Conservation (phyloP, 208 protist genomes). For the Trypanosoma congolense region DNA sequence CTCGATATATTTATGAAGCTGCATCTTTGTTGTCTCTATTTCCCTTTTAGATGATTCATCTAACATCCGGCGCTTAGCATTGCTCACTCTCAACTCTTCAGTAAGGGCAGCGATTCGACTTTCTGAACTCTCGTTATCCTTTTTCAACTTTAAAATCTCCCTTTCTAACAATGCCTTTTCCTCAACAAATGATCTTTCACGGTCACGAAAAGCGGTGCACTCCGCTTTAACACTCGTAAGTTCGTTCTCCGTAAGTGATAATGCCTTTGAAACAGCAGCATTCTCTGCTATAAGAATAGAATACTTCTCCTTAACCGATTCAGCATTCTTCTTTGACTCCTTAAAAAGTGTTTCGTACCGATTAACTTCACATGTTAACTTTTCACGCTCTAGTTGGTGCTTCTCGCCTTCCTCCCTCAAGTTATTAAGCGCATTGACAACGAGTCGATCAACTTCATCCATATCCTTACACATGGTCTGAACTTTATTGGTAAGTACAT, state of each 20-base stretch:
- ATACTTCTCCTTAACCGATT: constrained; percentile 15
- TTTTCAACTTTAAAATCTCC: constrained; percentile 14
- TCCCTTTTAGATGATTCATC: constrained; percentile 35
- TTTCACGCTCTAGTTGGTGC: constrained; percentile 31
- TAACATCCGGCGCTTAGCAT: constrained; percentile 32
- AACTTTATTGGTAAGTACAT: constrained; percentile 54
- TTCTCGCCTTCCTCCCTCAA: constrained; percentile 73
- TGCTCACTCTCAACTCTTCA: constrained; percentile 21
- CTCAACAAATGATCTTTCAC: constrained; percentile 12
- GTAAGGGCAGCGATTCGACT: constrained; percentile 14
- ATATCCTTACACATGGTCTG: constrained; percentile 68
- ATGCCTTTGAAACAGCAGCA: constrained; percentile 44
- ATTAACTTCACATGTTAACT: constrained; percentile 23
- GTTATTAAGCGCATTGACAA: constrained; percentile 69
- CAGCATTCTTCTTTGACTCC: constrained; percentile 10
- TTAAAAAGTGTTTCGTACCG: constrained; percentile 20
- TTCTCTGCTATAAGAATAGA: constrained; percentile 18
- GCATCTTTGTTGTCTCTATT: constrained; percentile 32
- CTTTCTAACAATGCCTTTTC: constrained; percentile 11
- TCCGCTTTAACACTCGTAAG: constrained; percentile 35
- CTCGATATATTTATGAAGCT: constrained; percentile 54
- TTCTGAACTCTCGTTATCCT: constrained; percentile 10
- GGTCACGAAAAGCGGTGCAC: not conserved
- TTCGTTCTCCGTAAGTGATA: constrained; percentile 47
- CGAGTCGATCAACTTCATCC: constrained; percentile 60